Evolutionary conservation across 164 flowering plant genomes (phyloP), one percentile per base, ranked within the genome.

Genomic region (Saururus chinensis): DNA sequence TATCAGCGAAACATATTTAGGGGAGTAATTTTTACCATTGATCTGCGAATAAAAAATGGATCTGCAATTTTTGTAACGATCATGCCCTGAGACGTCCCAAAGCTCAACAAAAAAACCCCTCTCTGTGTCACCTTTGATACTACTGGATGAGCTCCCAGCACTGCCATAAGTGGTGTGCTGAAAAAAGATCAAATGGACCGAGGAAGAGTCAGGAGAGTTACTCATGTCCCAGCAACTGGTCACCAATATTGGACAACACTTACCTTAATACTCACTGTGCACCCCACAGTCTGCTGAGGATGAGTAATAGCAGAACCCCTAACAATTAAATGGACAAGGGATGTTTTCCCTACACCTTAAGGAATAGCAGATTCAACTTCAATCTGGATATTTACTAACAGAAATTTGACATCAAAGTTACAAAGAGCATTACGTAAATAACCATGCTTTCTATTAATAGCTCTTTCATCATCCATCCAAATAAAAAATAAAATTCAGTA

Each of bases 81-180:
- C 97, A 67, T 93, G 99, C 26, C 99, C 97, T 17, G 99, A 90
- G 20, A 93, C 79, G 78, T 93, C 97, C 99, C 97, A 93, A 24
- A 93, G 88, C 71, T 93, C 97, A 66, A 93, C 75, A 70, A 93
- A 93, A 74, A 93, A 93, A 63, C 87, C 95, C 76, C 97, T 82
- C 60, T 84, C 89, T 21, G 74, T 41, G 65, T 84, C 97, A 66
- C 91, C 86, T 67, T 75, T 85, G 49, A 81, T 66, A 45, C 14
- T 17, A 72, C 86, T 87, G 73, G 97, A 93, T 51, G 99, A 88
- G 73, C 97, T 84, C 56, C 85, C 82, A 68, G 91, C 66, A 71
- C 71, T 83, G 77, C 89, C 93, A 74, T 81, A 84, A 37, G 87
- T 81, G 23, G 67, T 77, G 56, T 88, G 95, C 99, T 93, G 85